Evolutionary conservation across 768 basidiomycete species (phyloP).

Genomic region (Dioszegia hungarica): DNA sequence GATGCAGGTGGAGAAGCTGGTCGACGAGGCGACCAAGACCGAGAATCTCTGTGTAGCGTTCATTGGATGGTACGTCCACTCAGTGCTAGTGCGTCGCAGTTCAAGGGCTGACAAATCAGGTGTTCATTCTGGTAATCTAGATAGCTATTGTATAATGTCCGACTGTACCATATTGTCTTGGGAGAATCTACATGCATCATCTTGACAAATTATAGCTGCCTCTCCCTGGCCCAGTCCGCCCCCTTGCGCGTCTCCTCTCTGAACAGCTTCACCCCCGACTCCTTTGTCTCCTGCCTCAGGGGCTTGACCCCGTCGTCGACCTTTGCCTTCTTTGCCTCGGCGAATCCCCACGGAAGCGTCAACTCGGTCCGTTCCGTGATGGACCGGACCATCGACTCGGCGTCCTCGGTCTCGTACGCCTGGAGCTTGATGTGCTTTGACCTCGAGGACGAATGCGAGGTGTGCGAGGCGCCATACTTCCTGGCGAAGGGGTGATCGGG

Average conservation of each 20-base stretch:
- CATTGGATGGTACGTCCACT: constrained; percentile 72
- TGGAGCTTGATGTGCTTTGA: not conserved
- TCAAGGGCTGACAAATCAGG: not conserved
- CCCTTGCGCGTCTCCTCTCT: constrained; percentile 5
- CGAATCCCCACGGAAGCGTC: constrained; percentile 7
- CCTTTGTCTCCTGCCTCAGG: not conserved
- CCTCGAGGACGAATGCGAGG: not conserved
- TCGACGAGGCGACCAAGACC: constrained; percentile 83
- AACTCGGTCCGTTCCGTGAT: constrained; percentile 2
- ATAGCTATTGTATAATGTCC: not conserved
- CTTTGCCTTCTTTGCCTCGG: not conserved
- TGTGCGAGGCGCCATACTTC: not conserved
- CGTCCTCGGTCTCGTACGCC: not conserved
- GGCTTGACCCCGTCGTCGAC: not conserved
- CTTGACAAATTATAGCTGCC: not conserved
- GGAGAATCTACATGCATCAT: not conserved
- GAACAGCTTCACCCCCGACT: not conserved
- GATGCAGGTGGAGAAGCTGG: constrained; percentile 85
- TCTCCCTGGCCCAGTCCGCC: constrained; percentile 3
- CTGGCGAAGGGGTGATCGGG: constrained; percentile 2
- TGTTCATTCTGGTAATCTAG: constrained; percentile 17
- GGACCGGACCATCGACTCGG: constrained; percentile 1
- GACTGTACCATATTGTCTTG: not conserved
- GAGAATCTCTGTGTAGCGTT: constrained; percentile 97
- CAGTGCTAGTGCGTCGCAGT: too few species aligned